A percentile compares a stretch with the other conserved stretches of the same genome.
These are phyloP conservation scores for Hypericum androsaemum DNA, from an alignment of 345 rosid genomes.

Conservation along the genomic window DNA sequence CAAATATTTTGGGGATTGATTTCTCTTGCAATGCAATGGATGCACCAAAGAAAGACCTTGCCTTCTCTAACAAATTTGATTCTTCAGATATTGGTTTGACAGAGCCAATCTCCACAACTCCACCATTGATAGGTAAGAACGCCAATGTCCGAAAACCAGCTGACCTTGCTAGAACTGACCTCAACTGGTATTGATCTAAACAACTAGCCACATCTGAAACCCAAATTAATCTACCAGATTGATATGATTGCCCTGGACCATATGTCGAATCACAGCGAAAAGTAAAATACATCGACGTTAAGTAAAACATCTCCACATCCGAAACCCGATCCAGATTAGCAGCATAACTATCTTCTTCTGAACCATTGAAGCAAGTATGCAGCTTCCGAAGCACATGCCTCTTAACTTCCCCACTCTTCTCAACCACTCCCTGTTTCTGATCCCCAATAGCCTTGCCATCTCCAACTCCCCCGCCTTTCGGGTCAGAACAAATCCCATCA, in stretches of 20 bases:
- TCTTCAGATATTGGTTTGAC: slow-evolving; percentile 55
- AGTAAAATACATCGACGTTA: slow-evolving; percentile 53
- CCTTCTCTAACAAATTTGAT: slow-evolving; percentile 43
- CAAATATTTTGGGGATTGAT: slow-evolving; percentile 69
- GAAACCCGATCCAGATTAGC: slow-evolving; percentile 39
- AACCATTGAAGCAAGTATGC: slow-evolving; percentile 39
- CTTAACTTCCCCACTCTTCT: slow-evolving; percentile 48
- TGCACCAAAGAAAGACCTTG: slow-evolving; percentile 48
- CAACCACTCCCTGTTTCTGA: slow-evolving; percentile 26
- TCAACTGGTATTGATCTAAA: slow-evolving; percentile 44
- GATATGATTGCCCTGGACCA: slow-evolving; percentile 53
- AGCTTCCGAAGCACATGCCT: slow-evolving; percentile 62
- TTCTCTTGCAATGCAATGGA: slow-evolving; percentile 46
- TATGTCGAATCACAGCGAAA: slow-evolving; percentile 44
- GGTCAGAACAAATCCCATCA: slow-evolving; percentile 58
- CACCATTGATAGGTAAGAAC: slow-evolving; percentile 62
- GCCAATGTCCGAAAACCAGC: slow-evolving; percentile 69
- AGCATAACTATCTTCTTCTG: slow-evolving; percentile 31
- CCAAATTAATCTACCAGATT: slow-evolving; percentile 62
- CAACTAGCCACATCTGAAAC: slow-evolving; percentile 41
- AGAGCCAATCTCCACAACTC: slow-evolving; percentile 87
- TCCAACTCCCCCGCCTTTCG: slow-evolving; percentile 25
- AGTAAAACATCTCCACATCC: slow-evolving; percentile 65
- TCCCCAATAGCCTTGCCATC: slow-evolving; percentile 24
- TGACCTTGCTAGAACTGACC: slow-evolving; percentile 67